Base-by-base conservation (phyloP, 352 stramenopile genomes). In the Aphanomyces euteiches region DNA sequence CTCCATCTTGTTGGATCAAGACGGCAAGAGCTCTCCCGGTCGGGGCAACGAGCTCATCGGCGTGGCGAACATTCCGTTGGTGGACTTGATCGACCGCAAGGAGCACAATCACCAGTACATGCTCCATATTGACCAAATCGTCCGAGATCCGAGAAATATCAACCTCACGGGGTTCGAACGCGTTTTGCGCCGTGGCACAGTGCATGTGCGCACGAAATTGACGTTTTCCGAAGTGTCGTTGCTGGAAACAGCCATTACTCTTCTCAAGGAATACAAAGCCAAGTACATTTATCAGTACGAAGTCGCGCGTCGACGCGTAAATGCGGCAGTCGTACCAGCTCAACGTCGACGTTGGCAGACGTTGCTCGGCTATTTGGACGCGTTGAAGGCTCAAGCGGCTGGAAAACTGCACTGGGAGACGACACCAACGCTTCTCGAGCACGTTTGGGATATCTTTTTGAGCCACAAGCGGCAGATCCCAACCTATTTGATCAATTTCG, bases 391-490 rank as follows among this genome's bases (percentile, higher is more conserved):
- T 3, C 82, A 90, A 41, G 65, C 78, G 0, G 72, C 41, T 5
- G 64, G 74, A 6, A 92, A 88, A 54, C 60, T 92, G 28, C 81
- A 92, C 45, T 92, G 82, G 84, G 76, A 84, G 34, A 77, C 76
- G 12, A 90, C 84, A 0, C 84, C 84, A 6, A 72, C 88, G 34
- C 60, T 92, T 8, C 70, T 92, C 7, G 88, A 74, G 43, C 75
- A 89, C 3, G 80, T 92, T 6, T 89, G 84, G 81, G 84, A 92
- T 50, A 89, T 90, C 69, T 92, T 92, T 61, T 40, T 76, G 4
- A 58, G 80, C 3, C 73, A 77, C 8, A 74, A 79, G 50, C 79
- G 68, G 45, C 67, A 72, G 8, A 36, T 67, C 3, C 59, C 59
- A 43, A 67, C 39, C 38, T 50, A 43, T 4, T 41, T 67, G 19